A percentile compares a stretch with the other conserved stretches of the same genome.
Evolutionary conservation across 352 stramenopile species (phyloP).

Genomic region (Detonula confervacea): DNA sequence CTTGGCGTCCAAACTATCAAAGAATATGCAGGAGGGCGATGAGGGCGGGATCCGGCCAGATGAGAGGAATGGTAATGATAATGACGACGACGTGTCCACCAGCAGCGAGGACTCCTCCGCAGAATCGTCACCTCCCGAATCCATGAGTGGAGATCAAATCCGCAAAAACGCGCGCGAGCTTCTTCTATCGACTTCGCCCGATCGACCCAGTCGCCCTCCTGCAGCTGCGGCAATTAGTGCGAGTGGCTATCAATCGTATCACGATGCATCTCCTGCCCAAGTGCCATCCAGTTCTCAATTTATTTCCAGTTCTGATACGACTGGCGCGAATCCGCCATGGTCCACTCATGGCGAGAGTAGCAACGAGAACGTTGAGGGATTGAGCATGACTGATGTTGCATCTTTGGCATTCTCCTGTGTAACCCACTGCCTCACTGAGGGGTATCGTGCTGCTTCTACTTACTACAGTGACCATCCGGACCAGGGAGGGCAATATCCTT

Average conservation of each 20-base stretch:
- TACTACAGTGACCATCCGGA: conserved; percentile 36
- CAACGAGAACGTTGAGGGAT: not conserved
- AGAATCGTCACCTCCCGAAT: not conserved
- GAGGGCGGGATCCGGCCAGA: too few species aligned
- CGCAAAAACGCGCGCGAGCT: conserved; percentile 35
- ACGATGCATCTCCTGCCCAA: conserved; percentile 10
- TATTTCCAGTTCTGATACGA: not conserved
- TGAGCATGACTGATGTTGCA: conserved; percentile 37
- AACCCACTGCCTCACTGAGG: conserved; percentile 42
- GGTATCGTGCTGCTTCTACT: conserved; percentile 49
- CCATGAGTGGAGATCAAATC: conserved; percentile 18
- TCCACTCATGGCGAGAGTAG: not conserved
- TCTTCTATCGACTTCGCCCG: conserved; percentile 9
- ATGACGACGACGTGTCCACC: too few species aligned
- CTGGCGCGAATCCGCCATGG: not conserved
- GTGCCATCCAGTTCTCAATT: not conserved
- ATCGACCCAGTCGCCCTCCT: conserved; percentile 6
- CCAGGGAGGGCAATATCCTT: conserved; percentile 7
- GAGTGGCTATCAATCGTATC: conserved; percentile 41
- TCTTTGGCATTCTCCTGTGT: conserved; percentile 46
- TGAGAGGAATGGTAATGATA: too few species aligned
- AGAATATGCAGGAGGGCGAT: too few species aligned
- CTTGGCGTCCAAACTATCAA: too few species aligned
- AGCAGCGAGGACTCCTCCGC: not conserved
- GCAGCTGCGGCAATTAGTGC: not conserved